Base-by-base conservation (phyloP, 75 land plant genomes). In the Pinus tabuliformis region DNA sequence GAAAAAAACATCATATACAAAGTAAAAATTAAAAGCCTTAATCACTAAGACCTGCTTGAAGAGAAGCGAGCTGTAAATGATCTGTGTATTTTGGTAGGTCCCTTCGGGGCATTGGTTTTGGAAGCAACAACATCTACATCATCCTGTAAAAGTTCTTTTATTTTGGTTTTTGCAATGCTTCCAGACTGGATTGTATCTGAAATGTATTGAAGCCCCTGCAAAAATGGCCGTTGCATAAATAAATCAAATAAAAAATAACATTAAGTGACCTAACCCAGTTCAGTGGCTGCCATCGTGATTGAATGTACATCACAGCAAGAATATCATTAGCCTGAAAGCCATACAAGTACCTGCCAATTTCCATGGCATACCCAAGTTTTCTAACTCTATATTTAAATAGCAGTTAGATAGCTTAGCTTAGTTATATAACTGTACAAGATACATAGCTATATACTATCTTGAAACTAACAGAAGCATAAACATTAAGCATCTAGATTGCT, bases 121-220 rank as follows among this genome's bases (percentile, higher is more conserved):
- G 45, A 66, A 39, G 71, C 26, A 26, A 26, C 9, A 7, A 45
- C 49, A 45, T 45, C 49, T 45, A 45, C 49, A 45, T 45, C 49
- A 45, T 45, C 8, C 49, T 45, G 49, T 45, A 45, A 7, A 45
- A 45, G 49, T 68, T n/a, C 11, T 18, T 39, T 68, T 21, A 17
- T 15, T 39, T 68, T 68, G 0, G 22, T 36, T 68, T 68, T 68
- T 52, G 39, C 71, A 20, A 62, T 24, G 22, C 28, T 61, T 26
- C 63, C 33, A 62, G 64, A 62, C 30, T 62, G 9, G 7, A 68
- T 68, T 18, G 71, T 68, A 68, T 68, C 71, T 68, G 71, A 52
- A 20, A 68, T 7, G 71, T 33, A 68, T 68, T 39, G 71, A 45
- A 68, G 71, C 13, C 71, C 71, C 71, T 66, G 26, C 26, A 26